Base-by-base conservation (phyloP, 306 rosid genomes). In the Trifolium fragiferum region DNA sequence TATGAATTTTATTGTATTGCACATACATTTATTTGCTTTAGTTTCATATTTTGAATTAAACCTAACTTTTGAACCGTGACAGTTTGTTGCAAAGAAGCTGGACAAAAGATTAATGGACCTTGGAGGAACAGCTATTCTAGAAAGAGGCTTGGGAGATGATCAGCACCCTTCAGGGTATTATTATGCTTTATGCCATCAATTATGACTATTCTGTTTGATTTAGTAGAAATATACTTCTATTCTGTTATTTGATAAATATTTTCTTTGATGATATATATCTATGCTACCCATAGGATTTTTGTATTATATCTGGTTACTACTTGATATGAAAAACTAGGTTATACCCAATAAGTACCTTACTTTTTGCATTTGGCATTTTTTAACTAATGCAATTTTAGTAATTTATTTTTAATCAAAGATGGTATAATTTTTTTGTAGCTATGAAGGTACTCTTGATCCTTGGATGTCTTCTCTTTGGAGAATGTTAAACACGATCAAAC, bases 71-170 rank as follows among this genome's bases (percentile, higher is more conserved):
- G 43, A 50, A 46, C 41, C 33, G 49, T 54, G 76, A 81, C 93
- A 90, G 98, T 91, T 94, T 88, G 98, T 91, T 46, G 97, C 95
- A 14, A 94, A 94, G 89, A 94, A 91, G 88, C 90, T 94, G 55
- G 98, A 94, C 84, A 90, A 87, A 77, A 88, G 98, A 74, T 92
- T 91, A 58, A 81, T 78, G 70, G 95, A 90, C 78, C 92, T 94
- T 47, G 98, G 95, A 66, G 98, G 92, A 72, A 82, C 64, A 27
- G 61, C 95, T 76, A 77, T 94, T 32, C 16, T 91, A 43, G 90
- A 86, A 82, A 91, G 79, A 74, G 98, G 97, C 51, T 84, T 94
- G 83, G 97, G 97, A 73, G 98, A 94, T 80, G 98, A 94, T 84
- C 97, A 94, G 78, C 96, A 90, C 65, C 97, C 89, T 8, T 91